Conservation (phyloP, 1,284 basidiomycete species). For the Cystobasidium sp. region DNA sequence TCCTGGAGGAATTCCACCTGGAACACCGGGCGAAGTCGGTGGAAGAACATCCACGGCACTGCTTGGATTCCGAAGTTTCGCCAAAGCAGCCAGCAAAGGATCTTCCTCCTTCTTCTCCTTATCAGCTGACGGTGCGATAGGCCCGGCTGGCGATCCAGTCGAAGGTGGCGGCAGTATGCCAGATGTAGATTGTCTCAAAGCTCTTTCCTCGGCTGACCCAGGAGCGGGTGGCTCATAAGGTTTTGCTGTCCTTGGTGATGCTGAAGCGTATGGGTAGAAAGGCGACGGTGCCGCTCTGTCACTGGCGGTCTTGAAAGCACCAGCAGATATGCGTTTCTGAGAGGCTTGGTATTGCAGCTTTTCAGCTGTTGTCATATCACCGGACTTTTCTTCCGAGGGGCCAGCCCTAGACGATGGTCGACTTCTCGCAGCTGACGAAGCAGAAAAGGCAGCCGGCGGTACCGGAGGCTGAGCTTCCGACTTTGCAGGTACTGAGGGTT, state of each 20-base stretch:
- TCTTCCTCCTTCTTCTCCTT: constrained; percentile 39
- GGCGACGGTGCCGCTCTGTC: neutral
- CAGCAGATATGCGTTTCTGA: constrained; percentile 38
- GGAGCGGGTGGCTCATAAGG: constrained; percentile 35
- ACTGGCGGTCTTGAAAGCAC: constrained; percentile 10
- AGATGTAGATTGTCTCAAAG: constrained; percentile 25
- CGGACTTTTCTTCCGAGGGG: constrained; percentile 7
- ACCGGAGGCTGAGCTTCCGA: constrained; percentile 47
- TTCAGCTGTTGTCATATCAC: constrained; percentile 24
- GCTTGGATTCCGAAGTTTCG: constrained; percentile 40
- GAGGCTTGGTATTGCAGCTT: constrained; percentile 40
- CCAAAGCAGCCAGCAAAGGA: constrained; percentile 40
- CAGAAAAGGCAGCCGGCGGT: constrained; percentile 21
- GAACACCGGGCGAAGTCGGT: constrained; percentile 30
- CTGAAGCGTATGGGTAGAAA: constrained; percentile 32
- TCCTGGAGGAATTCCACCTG: constrained; percentile 1
- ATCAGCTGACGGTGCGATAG: constrained; percentile 7
- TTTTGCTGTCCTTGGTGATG: constrained; percentile 33
- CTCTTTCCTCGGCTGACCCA: constrained; percentile 13
- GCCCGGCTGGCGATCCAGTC: neutral
- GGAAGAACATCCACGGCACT: constrained; percentile 39
- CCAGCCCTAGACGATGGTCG: constrained; percentile 39
- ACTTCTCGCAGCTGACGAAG: constrained; percentile 12
- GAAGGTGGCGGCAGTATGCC: constrained; percentile 30
- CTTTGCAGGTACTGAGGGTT: neutral